Evolutionary conservation across 2,329 filamentous ascomycete genomes (phyloP).

Genomic region (Graphium sp.): DNA sequence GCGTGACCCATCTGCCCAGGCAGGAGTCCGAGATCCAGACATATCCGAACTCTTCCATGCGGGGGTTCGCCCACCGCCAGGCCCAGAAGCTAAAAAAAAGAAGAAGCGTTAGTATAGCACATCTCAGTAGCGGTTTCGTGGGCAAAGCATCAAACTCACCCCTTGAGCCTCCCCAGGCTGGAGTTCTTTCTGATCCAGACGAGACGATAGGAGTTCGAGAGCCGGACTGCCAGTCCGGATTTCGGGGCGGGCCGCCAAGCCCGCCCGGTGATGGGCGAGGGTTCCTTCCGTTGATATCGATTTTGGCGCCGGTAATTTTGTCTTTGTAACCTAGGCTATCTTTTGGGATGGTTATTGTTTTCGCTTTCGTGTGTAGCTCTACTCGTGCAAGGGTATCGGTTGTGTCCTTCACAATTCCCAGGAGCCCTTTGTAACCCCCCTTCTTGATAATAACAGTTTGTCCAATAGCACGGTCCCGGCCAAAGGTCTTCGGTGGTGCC

Average conservation of each 20-base stretch:
- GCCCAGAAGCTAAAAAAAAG: conserved; percentile 31
- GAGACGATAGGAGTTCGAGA: conserved; percentile 52
- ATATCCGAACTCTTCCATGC: conserved; percentile 40
- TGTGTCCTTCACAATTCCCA: conserved; percentile 92
- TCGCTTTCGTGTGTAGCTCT: conserved; percentile 87
- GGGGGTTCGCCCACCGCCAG: conserved; percentile 39
- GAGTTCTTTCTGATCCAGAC: conserved; percentile 49
- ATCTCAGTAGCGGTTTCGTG: conserved; percentile 1
- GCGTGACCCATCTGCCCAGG: conserved; percentile 52
- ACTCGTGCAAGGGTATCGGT: conserved; percentile 76
- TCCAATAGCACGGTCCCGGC: conserved; percentile 70
- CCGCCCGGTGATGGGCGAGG: conserved; percentile 22
- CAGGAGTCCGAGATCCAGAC: conserved; percentile 47
- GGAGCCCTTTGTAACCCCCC: conserved; percentile 78
- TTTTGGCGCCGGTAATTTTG: conserved; percentile 59
- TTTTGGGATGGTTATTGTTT: conserved; percentile 73
- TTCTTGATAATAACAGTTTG: conserved; percentile 82
- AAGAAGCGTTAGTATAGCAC: conserved; percentile 11
- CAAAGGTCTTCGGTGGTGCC: conserved; percentile 44
- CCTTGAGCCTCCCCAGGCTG: conserved; percentile 58
- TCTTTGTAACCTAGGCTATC: conserved; percentile 76
- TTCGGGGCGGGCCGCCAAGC: conserved; percentile 25
- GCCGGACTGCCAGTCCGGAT: conserved; percentile 43
- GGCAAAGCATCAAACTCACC: conserved; percentile 26
- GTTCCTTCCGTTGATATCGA: conserved; percentile 46